Percentiles rank a stretch among this genome's conserved stretches.
These are phyloP conservation scores for Aureobasidium mangrovei DNA, from an alignment of 2,329 filamentous ascomycete genomes.

Conservation along the genomic window DNA sequence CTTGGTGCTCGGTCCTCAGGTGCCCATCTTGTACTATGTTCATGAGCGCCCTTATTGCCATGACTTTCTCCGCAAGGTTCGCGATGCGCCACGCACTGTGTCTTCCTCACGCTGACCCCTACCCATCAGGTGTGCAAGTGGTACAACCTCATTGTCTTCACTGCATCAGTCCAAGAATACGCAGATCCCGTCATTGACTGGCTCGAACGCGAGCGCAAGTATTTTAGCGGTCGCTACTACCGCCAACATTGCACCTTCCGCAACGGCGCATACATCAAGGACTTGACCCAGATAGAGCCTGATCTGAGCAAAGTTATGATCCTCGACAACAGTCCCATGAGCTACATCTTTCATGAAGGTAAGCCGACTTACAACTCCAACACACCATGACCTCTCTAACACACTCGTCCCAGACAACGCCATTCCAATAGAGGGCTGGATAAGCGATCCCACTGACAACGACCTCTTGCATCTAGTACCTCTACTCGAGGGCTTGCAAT, in stretches of 20 bases:
- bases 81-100: neutral
- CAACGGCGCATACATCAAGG: conserved; percentile 96
- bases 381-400: neutral
- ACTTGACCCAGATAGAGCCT: conserved; percentile 89
- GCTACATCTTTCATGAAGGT: conserved; percentile 99
- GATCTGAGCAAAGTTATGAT: conserved; percentile 98
- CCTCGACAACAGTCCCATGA: conserved; percentile 94
- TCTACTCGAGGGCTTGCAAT: conserved; percentile 86
- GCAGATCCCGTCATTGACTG: conserved; percentile 98
- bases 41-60: conserved; percentile 97
- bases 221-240: conserved; percentile 89
- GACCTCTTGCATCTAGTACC: conserved; percentile 89
- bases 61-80: conserved; percentile 79
- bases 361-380: conserved; percentile 19
- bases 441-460: conserved; percentile 94
- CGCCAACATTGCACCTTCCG: conserved; percentile 93
- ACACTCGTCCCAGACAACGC: conserved; percentile 66
- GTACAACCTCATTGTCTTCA: conserved; percentile 97
- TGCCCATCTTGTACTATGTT: conserved; percentile 97
- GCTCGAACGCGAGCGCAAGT: conserved; percentile 94
- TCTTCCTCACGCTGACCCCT: conserved; percentile 5
- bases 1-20: conserved; percentile 67
- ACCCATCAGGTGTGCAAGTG: conserved; percentile 70
- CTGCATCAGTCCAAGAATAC: conserved; percentile 95
- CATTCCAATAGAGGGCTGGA: conserved; percentile 98